Conservation (phyloP, 1,139 yeast species). For the Insectozyma bohioensis region DNA sequence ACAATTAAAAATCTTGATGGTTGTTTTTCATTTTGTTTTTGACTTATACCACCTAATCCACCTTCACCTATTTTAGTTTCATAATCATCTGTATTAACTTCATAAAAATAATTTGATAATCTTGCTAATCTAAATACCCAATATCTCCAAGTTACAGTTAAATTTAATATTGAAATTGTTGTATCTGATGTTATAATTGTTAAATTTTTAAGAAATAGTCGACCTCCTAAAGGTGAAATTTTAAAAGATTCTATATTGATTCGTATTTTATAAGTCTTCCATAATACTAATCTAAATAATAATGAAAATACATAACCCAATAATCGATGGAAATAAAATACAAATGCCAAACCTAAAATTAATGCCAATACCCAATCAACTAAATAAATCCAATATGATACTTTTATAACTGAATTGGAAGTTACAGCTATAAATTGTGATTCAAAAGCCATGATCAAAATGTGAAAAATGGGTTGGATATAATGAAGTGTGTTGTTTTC, state of each 20-base stretch:
- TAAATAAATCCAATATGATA: conserved; percentile 78
- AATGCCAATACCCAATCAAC: conserved; percentile 78
- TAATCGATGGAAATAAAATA: conserved; percentile 76
- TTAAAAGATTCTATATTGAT: conserved; percentile 71
- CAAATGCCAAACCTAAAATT: conserved; percentile 58
- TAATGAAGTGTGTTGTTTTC: no score
- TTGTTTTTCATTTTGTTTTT: conserved; percentile 40
- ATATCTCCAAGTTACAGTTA: conserved; percentile 85
- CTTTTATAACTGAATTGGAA: conserved; percentile 17
- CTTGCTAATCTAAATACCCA: conserved; percentile 65
- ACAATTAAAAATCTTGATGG: conserved; percentile 62
- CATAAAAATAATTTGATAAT: conserved; percentile 37
- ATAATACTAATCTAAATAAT: conserved; percentile 53
- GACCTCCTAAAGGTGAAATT: conserved; percentile 77
- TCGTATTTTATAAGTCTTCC: conserved; percentile 59
- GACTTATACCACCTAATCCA: conserved; percentile 10
- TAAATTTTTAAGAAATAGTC: conserved; percentile 73
- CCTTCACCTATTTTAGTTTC: conserved; percentile 10
- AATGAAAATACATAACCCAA: conserved; percentile 62
- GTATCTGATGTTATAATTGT: conserved; percentile 70
- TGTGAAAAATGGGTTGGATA: no score
- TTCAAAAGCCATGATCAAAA: conserved; percentile 17
- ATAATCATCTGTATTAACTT: conserved; percentile 24
- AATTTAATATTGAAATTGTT: conserved; percentile 66
- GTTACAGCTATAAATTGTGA: conserved; percentile 25